Percentiles rank a stretch among this genome's conserved stretches.
phyloP scores from a whole-genome alignment of 1,284 basidiomycete species.

The Apiotrichum sp. region DNA sequence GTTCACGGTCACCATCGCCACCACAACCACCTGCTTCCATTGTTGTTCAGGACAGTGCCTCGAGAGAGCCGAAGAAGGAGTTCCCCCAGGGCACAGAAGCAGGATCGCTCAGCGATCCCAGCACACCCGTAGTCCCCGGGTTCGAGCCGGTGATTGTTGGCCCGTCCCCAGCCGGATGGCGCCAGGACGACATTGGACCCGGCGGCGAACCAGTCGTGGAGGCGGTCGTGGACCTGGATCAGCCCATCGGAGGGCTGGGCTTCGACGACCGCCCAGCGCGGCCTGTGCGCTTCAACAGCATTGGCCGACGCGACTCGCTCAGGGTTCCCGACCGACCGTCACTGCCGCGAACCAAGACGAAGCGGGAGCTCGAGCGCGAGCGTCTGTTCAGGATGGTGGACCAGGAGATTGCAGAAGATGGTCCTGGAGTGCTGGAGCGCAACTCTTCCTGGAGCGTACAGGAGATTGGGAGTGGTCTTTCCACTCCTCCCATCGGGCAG shows the following conservation, averaged over 20 bases:
- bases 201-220: too few relatives aligned
- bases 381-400: slow-evolving; percentile 41
- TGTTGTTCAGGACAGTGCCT: background rate
- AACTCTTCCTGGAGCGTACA: slow-evolving; percentile 19
- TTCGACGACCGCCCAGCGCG: slow-evolving; percentile 7
- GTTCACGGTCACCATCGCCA: background rate
- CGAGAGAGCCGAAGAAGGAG: background rate
- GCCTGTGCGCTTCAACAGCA: slow-evolving; percentile 32
- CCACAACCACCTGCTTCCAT: background rate
- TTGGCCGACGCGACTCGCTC: slow-evolving; percentile 36
- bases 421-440: background rate
- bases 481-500: background rate
- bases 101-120: background rate
- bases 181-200: background rate
- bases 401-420: slow-evolving; percentile 29
- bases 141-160: slow-evolving; percentile 30
- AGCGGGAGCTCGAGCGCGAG: slow-evolving; percentile 44
- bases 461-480: slow-evolving; percentile 20
- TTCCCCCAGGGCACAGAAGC: background rate
- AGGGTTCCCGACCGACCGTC: slow-evolving; percentile 4
- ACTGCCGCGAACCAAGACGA: slow-evolving; percentile 29
- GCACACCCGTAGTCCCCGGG: slow-evolving; percentile 8
- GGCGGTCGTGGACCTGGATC: background rate
- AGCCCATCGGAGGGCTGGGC: slow-evolving; percentile 4
- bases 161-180: slow-evolving; percentile 5